Conservation (phyloP, 108 stramenopile genomes). For the Pseudonitzschia multistriata region DNA sequence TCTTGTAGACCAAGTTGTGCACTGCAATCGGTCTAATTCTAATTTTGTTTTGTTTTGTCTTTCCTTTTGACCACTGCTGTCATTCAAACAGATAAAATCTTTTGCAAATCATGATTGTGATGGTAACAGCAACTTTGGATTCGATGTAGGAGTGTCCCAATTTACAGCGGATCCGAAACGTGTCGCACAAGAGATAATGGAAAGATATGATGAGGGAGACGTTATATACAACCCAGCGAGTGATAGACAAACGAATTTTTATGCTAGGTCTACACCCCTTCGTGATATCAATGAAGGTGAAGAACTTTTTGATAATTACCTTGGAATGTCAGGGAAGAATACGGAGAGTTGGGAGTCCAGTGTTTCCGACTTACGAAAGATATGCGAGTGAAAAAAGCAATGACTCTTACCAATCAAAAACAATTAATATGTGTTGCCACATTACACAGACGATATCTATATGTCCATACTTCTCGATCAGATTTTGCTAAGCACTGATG, state of each 20-base stretch:
- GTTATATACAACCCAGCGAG: slow-evolving; percentile 29
- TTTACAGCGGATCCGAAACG: slow-evolving; percentile 3
- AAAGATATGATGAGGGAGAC: slow-evolving; percentile 3
- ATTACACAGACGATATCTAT: too few species aligned
- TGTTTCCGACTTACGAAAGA: slow-evolving; percentile 8
- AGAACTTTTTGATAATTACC: slow-evolving; percentile 33
- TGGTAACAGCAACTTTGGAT: slow-evolving; percentile 14
- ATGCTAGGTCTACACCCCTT: neutral
- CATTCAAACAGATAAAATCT: neutral
- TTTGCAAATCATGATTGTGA: slow-evolving; percentile 23
- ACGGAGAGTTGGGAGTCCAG: slow-evolving; percentile 4
- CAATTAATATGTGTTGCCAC: neutral
- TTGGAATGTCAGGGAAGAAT: neutral
- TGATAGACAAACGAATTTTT: slow-evolving; percentile 11
- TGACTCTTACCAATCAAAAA: neutral
- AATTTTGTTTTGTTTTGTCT: neutral
- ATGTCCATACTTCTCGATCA: too few species aligned
- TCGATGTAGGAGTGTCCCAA: slow-evolving; percentile 8
- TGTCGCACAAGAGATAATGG: slow-evolving; percentile 4
- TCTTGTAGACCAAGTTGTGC: neutral
- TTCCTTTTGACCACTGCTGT: neutral
- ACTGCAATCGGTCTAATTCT: neutral
- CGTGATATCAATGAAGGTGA: slow-evolving; percentile 24
- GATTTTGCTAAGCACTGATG: too few species aligned
- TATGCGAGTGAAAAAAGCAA: neutral